phyloP scores from a whole-genome alignment of 2,329 filamentous ascomycete species.

The Paraphaeosphaeria sporulosa region DNA sequence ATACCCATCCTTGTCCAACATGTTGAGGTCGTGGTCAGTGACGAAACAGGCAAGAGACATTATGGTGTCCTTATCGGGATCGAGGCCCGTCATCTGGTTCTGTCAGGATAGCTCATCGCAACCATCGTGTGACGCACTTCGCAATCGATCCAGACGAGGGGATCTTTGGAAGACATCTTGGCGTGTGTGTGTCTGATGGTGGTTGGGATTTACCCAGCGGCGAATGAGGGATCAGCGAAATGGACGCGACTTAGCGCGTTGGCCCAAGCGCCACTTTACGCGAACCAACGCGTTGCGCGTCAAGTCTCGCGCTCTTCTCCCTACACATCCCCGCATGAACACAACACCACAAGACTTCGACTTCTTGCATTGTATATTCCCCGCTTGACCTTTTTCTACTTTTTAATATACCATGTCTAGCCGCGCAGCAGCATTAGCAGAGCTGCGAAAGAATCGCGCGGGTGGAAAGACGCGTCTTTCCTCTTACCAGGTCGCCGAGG shows the following conservation, averaged over 20 bases:
- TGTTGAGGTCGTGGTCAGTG: slow-evolving; percentile 78
- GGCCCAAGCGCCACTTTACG: slow-evolving; percentile 23
- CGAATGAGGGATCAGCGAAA: slow-evolving; percentile 9
- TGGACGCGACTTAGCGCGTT: slow-evolving; percentile 9
- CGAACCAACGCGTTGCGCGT: slow-evolving; percentile 18
- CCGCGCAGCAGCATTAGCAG: slow-evolving; percentile 61
- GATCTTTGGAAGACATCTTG: slow-evolving; percentile 63
- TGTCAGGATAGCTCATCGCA: slow-evolving; percentile 19
- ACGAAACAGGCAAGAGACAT: slow-evolving; percentile 93
- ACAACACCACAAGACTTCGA: slow-evolving; percentile 15
- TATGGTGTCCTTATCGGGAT: slow-evolving; percentile 81
- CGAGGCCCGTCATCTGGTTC: slow-evolving; percentile 85
- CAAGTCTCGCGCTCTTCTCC: slow-evolving; percentile 28
- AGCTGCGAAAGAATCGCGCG: slow-evolving; percentile 83
- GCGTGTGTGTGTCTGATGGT: slow-evolving; percentile 3
- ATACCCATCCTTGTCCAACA: slow-evolving; percentile 80
- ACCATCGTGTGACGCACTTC: slow-evolving; percentile 56
- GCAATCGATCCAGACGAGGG: slow-evolving; percentile 87
- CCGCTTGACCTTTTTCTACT: slow-evolving; percentile 16
- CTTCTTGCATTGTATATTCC: slow-evolving; percentile 24
- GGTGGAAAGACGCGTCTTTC: slow-evolving; percentile 91
- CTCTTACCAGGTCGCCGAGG: slow-evolving; percentile 85
- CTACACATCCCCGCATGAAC: slow-evolving; percentile 30
- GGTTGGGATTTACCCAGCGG: slow-evolving; percentile 12
- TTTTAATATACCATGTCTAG: slow-evolving; percentile 41